phyloP scores from a whole-genome alignment of 768 basidiomycete species.

The Megacollybia marginata region DNA sequence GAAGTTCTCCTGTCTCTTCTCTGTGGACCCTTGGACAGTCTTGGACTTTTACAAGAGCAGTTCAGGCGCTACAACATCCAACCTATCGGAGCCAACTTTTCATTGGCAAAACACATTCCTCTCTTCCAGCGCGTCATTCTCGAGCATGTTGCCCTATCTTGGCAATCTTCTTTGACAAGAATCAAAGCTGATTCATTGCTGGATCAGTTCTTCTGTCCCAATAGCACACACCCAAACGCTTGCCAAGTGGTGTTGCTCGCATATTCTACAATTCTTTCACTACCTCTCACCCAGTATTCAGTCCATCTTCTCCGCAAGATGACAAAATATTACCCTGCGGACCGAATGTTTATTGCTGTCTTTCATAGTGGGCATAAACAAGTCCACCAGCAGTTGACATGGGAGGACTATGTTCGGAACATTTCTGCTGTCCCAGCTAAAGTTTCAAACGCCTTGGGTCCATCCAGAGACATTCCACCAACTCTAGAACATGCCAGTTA shows the following conservation, averaged over 20 bases:
- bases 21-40: slow-evolving; percentile 45
- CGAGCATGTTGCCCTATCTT: slow-evolving; percentile 59
- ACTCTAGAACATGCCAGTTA: slow-evolving; percentile 51
- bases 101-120: slow-evolving; percentile 36
- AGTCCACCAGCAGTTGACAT: slow-evolving; percentile 31
- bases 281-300: slow-evolving; percentile 40
- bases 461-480: slow-evolving; percentile 32
- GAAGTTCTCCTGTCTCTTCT: slow-evolving; percentile 49
- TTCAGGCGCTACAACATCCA: slow-evolving; percentile 37
- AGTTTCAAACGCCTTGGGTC: slow-evolving; percentile 63
- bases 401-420: slow-evolving; percentile 74
- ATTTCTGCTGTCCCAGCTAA: slow-evolving; percentile 65
- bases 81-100: slow-evolving; percentile 26
- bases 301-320: slow-evolving; percentile 50
- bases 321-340: slow-evolving; percentile 56
- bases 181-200: slow-evolving; percentile 36
- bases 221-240: slow-evolving; percentile 37
- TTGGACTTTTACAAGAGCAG: slow-evolving; percentile 53
- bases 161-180: slow-evolving; percentile 52
- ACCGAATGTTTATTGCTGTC: slow-evolving; percentile 52
- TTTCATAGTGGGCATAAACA: slow-evolving; percentile 22
- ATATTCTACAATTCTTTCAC: slow-evolving; percentile 57
- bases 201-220: slow-evolving; percentile 72
- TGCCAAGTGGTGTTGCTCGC: slow-evolving; percentile 50
- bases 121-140: slow-evolving; percentile 60